Evolutionary conservation across 352 stramenopile genomes (phyloP).

Genomic region (Pythium sp.): DNA sequence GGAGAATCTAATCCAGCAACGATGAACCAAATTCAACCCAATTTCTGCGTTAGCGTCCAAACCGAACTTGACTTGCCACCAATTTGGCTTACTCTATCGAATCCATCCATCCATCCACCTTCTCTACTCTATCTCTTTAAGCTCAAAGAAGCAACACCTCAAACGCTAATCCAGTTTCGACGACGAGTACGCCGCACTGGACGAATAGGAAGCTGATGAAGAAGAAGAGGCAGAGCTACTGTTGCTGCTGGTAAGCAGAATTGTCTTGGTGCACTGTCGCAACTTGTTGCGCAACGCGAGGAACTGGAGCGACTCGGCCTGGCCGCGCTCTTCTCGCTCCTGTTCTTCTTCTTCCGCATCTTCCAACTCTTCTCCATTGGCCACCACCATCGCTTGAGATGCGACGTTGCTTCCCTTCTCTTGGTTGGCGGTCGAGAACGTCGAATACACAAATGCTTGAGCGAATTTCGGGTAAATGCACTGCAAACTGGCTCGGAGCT

Average conservation of each 20-base stretch:
- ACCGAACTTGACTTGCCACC: too few species aligned
- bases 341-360: slow-evolving; percentile 17
- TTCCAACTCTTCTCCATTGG: slow-evolving; percentile 4
- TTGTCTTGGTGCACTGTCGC: slow-evolving; percentile 34
- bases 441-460: slow-evolving; percentile 33
- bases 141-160: too few species aligned
- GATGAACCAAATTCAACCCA: neutral
- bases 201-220: neutral
- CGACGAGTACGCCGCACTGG: slow-evolving; percentile 6
- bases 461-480: slow-evolving; percentile 30
- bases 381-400: neutral
- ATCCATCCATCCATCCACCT: too few species aligned
- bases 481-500: slow-evolving; percentile 30
- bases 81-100: too few species aligned
- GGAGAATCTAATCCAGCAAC: neutral
- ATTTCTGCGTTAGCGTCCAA: too few species aligned
- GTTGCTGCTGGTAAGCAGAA: slow-evolving; percentile 22
- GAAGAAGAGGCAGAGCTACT: neutral
- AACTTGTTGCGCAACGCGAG: slow-evolving; percentile 35
- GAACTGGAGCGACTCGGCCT: slow-evolving; percentile 36
- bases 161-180: slow-evolving; percentile 15
- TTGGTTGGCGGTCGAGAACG: slow-evolving; percentile 5
- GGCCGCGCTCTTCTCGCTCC: slow-evolving; percentile 24
- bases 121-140: too few species aligned
- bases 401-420: neutral